These are phyloP conservation scores for Syzygium grande DNA, from an alignment of 345 rosid species.

Conservation along the genomic window DNA sequence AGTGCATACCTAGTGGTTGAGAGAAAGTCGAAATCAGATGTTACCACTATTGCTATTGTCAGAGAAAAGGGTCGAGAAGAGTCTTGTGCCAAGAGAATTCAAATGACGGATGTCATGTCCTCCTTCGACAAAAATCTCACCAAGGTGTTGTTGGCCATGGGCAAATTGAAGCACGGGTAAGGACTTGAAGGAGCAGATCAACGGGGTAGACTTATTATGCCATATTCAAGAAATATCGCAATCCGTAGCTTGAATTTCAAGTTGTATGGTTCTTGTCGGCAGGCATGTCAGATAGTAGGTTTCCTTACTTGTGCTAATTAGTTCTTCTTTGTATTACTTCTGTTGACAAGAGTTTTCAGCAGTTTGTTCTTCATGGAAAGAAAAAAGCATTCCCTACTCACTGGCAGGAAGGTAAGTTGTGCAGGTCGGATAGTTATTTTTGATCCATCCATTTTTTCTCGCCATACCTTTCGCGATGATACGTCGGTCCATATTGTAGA, in stretches of 20 bases:
- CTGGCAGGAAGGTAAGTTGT: background rate
- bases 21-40: background rate
- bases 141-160: background rate
- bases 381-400: background rate
- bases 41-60: background rate
- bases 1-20: background rate
- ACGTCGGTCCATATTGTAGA: background rate
- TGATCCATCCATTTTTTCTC: background rate
- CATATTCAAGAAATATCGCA: background rate
- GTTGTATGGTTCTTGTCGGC: background rate
- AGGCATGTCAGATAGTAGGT: background rate
- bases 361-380: background rate
- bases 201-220: background rate
- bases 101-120: background rate
- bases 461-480: background rate
- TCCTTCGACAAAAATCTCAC: background rate
- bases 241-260: background rate
- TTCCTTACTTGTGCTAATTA: background rate
- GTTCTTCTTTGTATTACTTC: background rate
- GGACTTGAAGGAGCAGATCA: background rate
- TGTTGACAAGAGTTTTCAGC: background rate
- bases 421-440: background rate
- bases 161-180: background rate
- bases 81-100: background rate
- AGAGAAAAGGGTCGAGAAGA: background rate